A percentile compares a stretch with the other conserved stretches of the same genome.
These are phyloP conservation scores for Leccinum proliferum DNA, from an alignment of 1,284 basidiomycete genomes.

Conservation along the genomic window DNA sequence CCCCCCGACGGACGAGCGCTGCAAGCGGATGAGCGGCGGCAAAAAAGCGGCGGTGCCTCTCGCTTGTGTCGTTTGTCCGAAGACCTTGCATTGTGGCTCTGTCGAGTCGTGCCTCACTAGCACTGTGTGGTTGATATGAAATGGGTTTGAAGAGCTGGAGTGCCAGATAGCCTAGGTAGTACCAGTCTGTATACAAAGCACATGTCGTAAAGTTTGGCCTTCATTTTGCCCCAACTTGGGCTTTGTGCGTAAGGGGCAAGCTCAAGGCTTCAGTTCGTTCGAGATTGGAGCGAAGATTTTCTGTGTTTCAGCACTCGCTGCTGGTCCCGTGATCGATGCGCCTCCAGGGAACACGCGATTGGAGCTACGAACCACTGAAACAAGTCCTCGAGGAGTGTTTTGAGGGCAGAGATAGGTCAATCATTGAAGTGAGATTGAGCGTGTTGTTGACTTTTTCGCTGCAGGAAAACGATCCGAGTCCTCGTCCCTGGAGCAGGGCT, in stretches of 20 bases:
- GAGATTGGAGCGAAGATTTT: slow-evolving; percentile 80
- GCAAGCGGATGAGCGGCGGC: too few species aligned
- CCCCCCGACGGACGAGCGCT: slow-evolving; percentile 27
- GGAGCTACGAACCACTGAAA: slow-evolving; percentile 76
- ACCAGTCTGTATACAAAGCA: too few species aligned
- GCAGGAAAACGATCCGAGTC: slow-evolving; percentile 58
- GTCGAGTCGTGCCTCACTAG: too few species aligned
- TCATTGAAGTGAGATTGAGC: neutral
- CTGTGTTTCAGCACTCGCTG: neutral
- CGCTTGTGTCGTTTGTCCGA: too few species aligned
- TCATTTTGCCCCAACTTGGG: too few species aligned
- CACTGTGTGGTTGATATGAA: too few species aligned
- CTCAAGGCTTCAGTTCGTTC: slow-evolving; percentile 77
- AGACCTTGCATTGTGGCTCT: too few species aligned
- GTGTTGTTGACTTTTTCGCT: slow-evolving; percentile 1
- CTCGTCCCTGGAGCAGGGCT: slow-evolving; percentile 88
- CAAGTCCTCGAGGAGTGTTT: slow-evolving; percentile 69
- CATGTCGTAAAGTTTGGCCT: too few species aligned
- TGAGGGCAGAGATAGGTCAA: slow-evolving; percentile 45
- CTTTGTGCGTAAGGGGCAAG: slow-evolving; percentile 52
- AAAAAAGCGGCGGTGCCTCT: too few species aligned
- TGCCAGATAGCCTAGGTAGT: too few species aligned
- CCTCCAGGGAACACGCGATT: slow-evolving; percentile 64
- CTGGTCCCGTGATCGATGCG: neutral
- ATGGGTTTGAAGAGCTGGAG: too few species aligned